Base-by-base conservation (phyloP, 352 stramenopile genomes). In the Phytophthora constricta region DNA sequence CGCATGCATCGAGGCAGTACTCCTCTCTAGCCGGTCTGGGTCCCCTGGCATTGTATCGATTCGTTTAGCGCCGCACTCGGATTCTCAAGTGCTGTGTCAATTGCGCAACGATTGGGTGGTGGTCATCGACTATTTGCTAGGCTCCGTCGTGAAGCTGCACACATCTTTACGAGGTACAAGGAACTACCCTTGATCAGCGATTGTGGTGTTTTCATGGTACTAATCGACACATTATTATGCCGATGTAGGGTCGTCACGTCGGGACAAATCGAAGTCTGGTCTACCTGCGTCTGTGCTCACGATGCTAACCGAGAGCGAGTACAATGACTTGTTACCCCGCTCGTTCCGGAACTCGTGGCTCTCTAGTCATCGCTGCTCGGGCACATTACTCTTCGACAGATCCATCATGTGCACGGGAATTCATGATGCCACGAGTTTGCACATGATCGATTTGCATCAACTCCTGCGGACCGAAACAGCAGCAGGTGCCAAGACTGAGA, bases 101-200 rank as follows among this genome's bases (percentile, higher is more conserved):
- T 65, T 93, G 7, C 78, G 80, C 9, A 93, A 91, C 39, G 83
- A 92, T 59, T 93, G 85, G 85, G 58, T 91, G 17, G 70, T 90
- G 20, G 65, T 87, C 11, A 42, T 91, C 4, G 85, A 93, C 51
- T 76, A 76, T 23, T 51, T 80, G 11, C 53, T 33, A 20, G 68
- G 75, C 9, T 51, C 56, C 0, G 55, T 89, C 23, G n/a, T 79
- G 17, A 89, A 89, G 59, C 62, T 91, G 4, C 79, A 90, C 48
- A 89, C 81, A 4, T 81, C 83, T 25, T 51, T 84, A 34, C 80
- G 75, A 76, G 76, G 82, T 86, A 69, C 17, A 54, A 37, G 7
- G 7, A 37, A 37, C 31, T 37, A 37, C 7, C n/a, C n/a, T 13
- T 37, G 7, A 1, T 14, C 14, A 26, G 19, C 48, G 16, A 25